Base-by-base conservation (phyloP, 441 rosid genomes). In the Brassica hybrid region DNA sequence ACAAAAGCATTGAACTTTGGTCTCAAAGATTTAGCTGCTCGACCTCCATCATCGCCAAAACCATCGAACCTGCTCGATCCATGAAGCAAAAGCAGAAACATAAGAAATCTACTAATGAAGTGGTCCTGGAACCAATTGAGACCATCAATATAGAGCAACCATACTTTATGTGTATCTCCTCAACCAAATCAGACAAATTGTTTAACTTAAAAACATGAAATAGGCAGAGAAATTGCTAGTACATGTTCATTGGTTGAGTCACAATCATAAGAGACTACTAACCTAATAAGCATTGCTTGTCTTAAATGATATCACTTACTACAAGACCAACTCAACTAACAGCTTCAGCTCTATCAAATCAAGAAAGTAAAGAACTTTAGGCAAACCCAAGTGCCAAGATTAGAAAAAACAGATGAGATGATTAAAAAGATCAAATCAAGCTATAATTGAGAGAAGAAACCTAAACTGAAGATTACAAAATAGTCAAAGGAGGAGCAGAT, bases 1-100 rank as follows among this genome's bases (percentile, higher is more conserved):
- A 86, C 67, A 74, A 90, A 83, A 45, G 81, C 77, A n/a, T 48
- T 69, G 67, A 80, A 82, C 66, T 92, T 92, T 30, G 94, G 92
- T 38, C 65, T 80, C 70, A 86, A 54, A 9, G 81, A 64, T 79
- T 76, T 85, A 13, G 91, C 91, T 7, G 90, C 83, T 27, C 85
- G 85, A 6, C 97, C 97, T 0, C 97, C 97, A 69, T 90, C 87
- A 18, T 69, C 58, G 4, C 91, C 94, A 81, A 83, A 92, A 16
- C 85, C 94, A 65, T 80, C 89, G 80, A 83, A 90, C 82, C 97
- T 86, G 65, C 45, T 56, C 60, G 41, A 34, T 34, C 41, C 41
- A 34, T 34, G 41, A 34, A 34, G 10, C 4, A 1, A 50, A 50
- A 50, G 57, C 16, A 50, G 3, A 50, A 14, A 3, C 56, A 50